Evolutionary conservation across 805 yeast genomes (phyloP).

Genomic region (Candida pseudoglaebosa): DNA sequence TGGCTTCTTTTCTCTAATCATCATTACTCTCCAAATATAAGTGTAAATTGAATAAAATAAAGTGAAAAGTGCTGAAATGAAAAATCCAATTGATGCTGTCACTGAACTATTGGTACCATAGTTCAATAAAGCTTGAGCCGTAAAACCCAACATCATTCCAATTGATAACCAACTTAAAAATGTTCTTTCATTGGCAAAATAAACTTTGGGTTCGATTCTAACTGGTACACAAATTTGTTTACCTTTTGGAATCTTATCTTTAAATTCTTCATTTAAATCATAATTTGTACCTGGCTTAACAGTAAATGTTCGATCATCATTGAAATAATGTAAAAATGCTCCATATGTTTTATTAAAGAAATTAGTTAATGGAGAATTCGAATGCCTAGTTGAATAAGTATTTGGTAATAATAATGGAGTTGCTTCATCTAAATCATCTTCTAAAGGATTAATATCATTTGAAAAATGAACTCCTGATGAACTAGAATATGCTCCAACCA

Average conservation of each 20-base stretch:
- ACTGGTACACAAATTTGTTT: conserved; percentile 89
- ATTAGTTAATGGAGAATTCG: conserved; percentile 29
- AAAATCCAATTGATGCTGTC: conserved; percentile 83
- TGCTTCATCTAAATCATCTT: conserved; percentile 47
- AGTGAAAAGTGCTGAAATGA: conserved; percentile 71
- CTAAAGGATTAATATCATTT: conserved; percentile 43
- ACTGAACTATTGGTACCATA: conserved; percentile 75
- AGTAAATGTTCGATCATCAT: conserved; percentile 43
- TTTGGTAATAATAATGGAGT: conserved; percentile 42
- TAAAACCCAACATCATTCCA: conserved; percentile 80
- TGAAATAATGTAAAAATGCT: conserved; percentile 36
- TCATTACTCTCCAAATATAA: conserved; percentile 77
- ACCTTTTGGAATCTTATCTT: conserved; percentile 76
- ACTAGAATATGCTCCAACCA: conserved; percentile 25
- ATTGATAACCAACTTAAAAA: conserved; percentile 91
- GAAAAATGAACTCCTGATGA: conserved; percentile 40
- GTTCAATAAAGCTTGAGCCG: conserved; percentile 80
- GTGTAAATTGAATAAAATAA: conserved; percentile 66
- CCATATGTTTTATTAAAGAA: conserved; percentile 31
- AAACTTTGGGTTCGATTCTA: conserved; percentile 97
- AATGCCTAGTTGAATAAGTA: conserved; percentile 22
- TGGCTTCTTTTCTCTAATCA: conserved; percentile 78
- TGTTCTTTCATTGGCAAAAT: conserved; percentile 96
- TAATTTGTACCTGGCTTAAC: conserved; percentile 43
- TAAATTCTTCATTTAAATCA: conserved; percentile 42